Evolutionary conservation across 495 filamentous ascomycete genomes (phyloP), one percentile per base, ranked within the genome.

Genomic region (Trichoderma orchidacearum): DNA sequence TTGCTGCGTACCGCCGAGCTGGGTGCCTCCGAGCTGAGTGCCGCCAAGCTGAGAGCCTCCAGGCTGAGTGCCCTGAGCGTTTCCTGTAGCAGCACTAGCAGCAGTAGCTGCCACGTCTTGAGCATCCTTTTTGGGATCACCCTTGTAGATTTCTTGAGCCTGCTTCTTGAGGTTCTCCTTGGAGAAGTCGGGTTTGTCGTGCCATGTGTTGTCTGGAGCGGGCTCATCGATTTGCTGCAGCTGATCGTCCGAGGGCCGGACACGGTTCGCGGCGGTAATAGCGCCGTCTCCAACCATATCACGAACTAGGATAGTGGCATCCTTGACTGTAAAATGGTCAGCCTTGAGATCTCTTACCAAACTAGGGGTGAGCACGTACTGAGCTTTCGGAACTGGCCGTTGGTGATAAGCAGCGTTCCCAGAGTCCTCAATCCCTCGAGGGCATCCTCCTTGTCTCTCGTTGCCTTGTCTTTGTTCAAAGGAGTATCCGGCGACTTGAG

Each of bases 301-400:
- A 21, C 89, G 87, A 32, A 93, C 64, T 21, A 98, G 75, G 50
- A 90, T 73, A 30, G 79, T 81, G n/a, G 88, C 87, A 75, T 98
- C 93, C 54, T 79, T 89, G 58, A 98, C 89, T 93, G 59, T 35
- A 66, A 17, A 58, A 17, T 25, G 57, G 54, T 75, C 66, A 77
- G 70, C 13, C 11, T 25, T 29, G 1, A 21, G 7, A 11, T 9
- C 17, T 31, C 5, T 6, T 15, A 53, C 18, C 32, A 3, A 9
- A 23, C 5, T 7, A 12, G 34, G 48, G 25, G 30, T 41, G 32
- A 31, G 4, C 7, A 84, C 88, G 69, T 77, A 93, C 89, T 70
- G 21, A 96, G 81, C 75, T 96, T 96, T 50, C 90, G 80, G 75
- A 96, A 96, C 72, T 96, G 91, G 58, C 93, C 94, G 60, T 98